Evolutionary conservation across 257 asterid species (phyloP).

Genomic region (Lantana camara): DNA sequence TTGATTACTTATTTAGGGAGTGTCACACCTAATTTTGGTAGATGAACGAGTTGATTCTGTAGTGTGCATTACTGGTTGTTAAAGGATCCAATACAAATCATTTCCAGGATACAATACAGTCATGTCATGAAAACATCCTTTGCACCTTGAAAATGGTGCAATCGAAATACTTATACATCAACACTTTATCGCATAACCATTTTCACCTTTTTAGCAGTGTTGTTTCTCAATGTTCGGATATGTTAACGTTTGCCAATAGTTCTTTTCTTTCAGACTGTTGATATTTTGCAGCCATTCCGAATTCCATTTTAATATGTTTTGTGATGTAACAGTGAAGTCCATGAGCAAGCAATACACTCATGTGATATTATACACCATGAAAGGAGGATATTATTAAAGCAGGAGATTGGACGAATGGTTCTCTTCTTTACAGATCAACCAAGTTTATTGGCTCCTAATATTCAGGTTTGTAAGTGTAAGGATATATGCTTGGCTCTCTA

Average conservation of each 20-base stretch:
- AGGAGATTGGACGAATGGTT: conserved; percentile 98
- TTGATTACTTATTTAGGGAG: conserved; percentile 8
- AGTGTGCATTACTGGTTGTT: not conserved
- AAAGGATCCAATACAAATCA: conserved; percentile 12
- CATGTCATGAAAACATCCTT: conserved; percentile 24
- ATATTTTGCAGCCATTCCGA: conserved; percentile 26
- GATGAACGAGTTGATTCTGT: conserved; percentile 18
- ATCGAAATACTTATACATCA: conserved; percentile 1
- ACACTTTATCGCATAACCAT: conserved; percentile 2
- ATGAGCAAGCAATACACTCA: conserved; percentile 83
- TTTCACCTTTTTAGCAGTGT: conserved; percentile 9
- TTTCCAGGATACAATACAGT: conserved; percentile 9
- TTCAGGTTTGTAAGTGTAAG: conserved; percentile 62
- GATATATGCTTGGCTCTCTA: conserved; percentile 7
- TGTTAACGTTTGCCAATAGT: not conserved
- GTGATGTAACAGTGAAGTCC: conserved; percentile 78
- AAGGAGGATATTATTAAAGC: conserved; percentile 88
- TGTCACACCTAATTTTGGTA: not conserved
- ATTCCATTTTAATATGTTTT: conserved; percentile 27
- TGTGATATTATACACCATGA: conserved; percentile 92
- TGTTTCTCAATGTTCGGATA: not conserved
- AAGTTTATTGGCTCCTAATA: conserved; percentile 96
- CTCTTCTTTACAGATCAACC: conserved; percentile 98
- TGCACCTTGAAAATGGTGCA: too few relatives aligned
- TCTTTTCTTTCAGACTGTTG: conserved; percentile 17